phyloP scores from a whole-genome alignment of 768 basidiomycete species.

The Kwoniella botswanensis region DNA sequence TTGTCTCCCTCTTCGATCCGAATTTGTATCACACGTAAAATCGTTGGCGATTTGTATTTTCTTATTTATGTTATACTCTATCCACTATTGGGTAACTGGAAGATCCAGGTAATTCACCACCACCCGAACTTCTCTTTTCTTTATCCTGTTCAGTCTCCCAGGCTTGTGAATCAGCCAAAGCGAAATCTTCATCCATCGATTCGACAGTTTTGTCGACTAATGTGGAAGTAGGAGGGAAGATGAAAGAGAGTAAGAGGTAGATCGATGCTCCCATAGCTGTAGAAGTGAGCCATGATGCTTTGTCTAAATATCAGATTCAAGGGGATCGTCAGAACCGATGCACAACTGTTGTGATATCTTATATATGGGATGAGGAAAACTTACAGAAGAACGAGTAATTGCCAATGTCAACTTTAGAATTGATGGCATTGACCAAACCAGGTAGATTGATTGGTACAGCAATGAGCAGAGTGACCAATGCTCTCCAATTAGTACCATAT shows the following conservation, averaged over 20 bases:
- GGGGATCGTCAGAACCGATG: neutral
- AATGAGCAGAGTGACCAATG: constrained; percentile 69
- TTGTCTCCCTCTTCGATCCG: neutral
- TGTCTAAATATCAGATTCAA: constrained; percentile 17
- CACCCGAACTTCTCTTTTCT: constrained; percentile 10
- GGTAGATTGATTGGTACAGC: constrained; percentile 76
- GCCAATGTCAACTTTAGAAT: constrained; percentile 69
- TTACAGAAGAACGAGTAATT: constrained; percentile 79
- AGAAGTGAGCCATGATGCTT: constrained; percentile 43
- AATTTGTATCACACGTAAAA: neutral
- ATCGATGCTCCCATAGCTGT: constrained; percentile 57
- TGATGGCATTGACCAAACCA: constrained; percentile 77
- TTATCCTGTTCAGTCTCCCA: constrained; percentile 25
- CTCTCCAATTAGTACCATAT: constrained; percentile 81
- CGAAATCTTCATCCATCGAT: constrained; percentile 29
- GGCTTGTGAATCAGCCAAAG: constrained; percentile 11
- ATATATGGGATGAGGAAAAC: constrained; percentile 4
- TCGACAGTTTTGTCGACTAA: constrained; percentile 55
- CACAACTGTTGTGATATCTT: no score
- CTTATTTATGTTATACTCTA: constrained; percentile 3
- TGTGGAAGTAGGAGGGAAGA: constrained; percentile 61
- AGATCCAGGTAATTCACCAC: neutral
- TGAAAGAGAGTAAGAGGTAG: constrained; percentile 58
- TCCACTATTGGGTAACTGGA: constrained; percentile 13
- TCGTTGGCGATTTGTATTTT: neutral